phyloP scores from a whole-genome alignment of 1,139 yeast species.

The Meyerozyma guilliermondii region DNA sequence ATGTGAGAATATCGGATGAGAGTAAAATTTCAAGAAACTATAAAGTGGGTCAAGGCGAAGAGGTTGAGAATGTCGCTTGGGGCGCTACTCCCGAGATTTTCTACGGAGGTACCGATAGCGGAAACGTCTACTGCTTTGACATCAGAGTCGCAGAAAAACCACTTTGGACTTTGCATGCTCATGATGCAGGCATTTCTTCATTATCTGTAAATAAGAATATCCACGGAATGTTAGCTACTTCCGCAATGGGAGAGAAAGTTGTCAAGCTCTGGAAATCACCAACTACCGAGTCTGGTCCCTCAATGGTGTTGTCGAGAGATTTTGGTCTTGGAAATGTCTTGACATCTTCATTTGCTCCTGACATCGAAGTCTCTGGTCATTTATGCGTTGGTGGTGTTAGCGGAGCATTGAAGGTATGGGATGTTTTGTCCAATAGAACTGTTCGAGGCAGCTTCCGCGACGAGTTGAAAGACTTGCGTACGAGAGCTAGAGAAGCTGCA shows the following conservation, averaged over 20 bases:
- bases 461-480: conserved; percentile 51
- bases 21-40: conserved; percentile 55
- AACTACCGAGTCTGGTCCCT: conserved; percentile 51
- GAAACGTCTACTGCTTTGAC: conserved; percentile 86
- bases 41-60: conserved; percentile 63
- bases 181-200: conserved; percentile 87
- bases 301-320: conserved; percentile 87
- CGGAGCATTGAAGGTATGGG: conserved; percentile 89
- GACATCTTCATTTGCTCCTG: conserved; percentile 79
- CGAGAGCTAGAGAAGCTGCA: conserved; percentile 55
- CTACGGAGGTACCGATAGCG: conserved; percentile 89
- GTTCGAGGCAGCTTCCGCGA: conserved; percentile 66
- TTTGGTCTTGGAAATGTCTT: conserved; percentile 94
- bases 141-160: conserved; percentile 67
- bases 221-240: conserved; percentile 75
- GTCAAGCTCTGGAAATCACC: conserved; percentile 86
- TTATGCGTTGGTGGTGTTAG: conserved; percentile 84
- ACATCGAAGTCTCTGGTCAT: conserved; percentile 80
- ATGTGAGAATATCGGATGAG: conserved; percentile 75
- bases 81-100: conserved; percentile 50
- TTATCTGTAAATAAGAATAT: conserved; percentile 64
- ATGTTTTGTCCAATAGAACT: conserved; percentile 73
- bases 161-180: conserved; percentile 95
- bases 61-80: conserved; percentile 82
- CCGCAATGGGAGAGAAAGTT: conserved; percentile 86